phyloP scores from a whole-genome alignment of 495 filamentous ascomycete species.

The Aspergillus diversus region DNA sequence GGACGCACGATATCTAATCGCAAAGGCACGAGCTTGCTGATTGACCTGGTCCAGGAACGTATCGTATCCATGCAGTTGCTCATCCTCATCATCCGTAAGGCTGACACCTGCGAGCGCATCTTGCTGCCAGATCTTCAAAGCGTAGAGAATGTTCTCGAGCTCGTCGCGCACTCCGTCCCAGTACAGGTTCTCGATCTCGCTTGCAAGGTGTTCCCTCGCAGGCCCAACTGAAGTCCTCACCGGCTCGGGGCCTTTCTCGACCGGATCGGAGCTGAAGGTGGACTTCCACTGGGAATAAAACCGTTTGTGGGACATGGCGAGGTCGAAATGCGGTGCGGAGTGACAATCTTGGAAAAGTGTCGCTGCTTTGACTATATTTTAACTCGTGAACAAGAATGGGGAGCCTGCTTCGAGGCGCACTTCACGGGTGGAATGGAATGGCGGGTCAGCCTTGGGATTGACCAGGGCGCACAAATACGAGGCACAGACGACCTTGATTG shows the following conservation, averaged over 20 bases:
- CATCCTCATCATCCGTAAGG: constrained; percentile 24
- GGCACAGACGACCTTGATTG: background rate
- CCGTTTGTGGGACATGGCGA: constrained; percentile 9
- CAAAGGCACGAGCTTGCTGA: constrained; percentile 28
- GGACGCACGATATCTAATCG: constrained; percentile 21
- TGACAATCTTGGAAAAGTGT: background rate
- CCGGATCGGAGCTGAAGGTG: background rate
- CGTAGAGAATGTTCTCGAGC: constrained; percentile 30
- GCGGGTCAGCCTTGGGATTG: constrained; percentile 1
- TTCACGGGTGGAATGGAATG: background rate
- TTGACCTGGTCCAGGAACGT: constrained; percentile 40
- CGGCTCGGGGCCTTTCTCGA: background rate
- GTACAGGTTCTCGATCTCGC: constrained; percentile 33
- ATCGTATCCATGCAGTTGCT: constrained; percentile 35
- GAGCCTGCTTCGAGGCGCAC: background rate
- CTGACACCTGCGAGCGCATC: constrained; percentile 18
- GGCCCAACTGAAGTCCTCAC: background rate
- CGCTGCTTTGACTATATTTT: background rate
- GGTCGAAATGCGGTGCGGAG: background rate
- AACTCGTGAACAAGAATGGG: background rate
- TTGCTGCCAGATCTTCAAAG: constrained; percentile 31
- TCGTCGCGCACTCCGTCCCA: constrained; percentile 34
- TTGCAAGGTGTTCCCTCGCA: constrained; percentile 8
- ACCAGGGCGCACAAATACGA: background rate
- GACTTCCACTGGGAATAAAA: constrained; percentile 7